Evolutionary conservation across 805 yeast genomes (phyloP).

Genomic region (Candida cerambycidarum): DNA sequence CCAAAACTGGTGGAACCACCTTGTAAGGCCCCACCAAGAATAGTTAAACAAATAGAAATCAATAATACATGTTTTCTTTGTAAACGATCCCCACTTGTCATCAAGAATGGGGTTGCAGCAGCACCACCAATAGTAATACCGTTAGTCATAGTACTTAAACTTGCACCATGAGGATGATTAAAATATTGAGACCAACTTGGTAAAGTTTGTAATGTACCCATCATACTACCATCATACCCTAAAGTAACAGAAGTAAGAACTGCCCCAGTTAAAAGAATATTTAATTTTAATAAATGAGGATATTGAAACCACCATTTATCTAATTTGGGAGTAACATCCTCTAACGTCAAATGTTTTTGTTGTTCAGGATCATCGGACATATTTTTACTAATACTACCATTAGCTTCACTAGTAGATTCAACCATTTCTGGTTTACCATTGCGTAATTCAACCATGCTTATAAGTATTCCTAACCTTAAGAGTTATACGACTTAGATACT

Average conservation of each 20-base stretch:
- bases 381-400: too few relatives aligned
- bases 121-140: constrained; percentile 25
- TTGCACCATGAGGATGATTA: constrained; percentile 35
- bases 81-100: constrained; percentile 9
- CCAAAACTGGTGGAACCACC: constrained; percentile 20
- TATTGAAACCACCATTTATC: constrained; percentile 10
- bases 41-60: constrained; percentile 21
- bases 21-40: constrained; percentile 29
- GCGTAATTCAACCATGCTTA: too few relatives aligned
- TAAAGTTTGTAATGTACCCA: constrained; percentile 49
- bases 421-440: too few relatives aligned
- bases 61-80: constrained; percentile 35
- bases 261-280: constrained; percentile 11
- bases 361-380: neutral
- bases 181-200: constrained; percentile 38
- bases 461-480: too few relatives aligned
- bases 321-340: constrained; percentile 3
- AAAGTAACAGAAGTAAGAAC: constrained; percentile 9
- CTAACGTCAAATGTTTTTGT: neutral
- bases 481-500: too few relatives aligned
- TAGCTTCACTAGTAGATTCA: too few relatives aligned
- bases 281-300: constrained; percentile 11
- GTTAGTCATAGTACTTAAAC: constrained; percentile 33
- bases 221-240: constrained; percentile 44
- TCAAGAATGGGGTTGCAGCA: constrained; percentile 12